Percentiles rank a stretch among this genome's conserved stretches.
Evolutionary conservation across 2,329 filamentous ascomycete species (phyloP).

Genomic region (Talaromyces rugulosus): DNA sequence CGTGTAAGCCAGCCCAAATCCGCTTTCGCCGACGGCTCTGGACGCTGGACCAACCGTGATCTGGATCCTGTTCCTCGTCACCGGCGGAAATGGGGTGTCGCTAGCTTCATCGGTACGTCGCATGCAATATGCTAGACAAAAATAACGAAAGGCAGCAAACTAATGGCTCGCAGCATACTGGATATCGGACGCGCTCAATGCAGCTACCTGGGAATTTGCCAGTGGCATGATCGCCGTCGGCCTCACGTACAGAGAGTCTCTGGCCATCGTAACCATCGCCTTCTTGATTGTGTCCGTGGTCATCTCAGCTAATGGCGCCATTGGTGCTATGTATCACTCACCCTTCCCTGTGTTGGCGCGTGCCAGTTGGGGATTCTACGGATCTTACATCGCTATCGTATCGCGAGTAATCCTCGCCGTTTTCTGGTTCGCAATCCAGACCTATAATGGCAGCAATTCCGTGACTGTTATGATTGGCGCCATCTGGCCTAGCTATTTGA

Average conservation of each 20-base stretch:
- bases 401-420: constrained; percentile 52
- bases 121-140: background rate
- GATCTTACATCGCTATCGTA: constrained; percentile 52
- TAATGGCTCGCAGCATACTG: constrained; percentile 39
- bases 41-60: background rate
- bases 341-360: constrained; percentile 55
- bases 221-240: constrained; percentile 49
- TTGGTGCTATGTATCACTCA: constrained; percentile 49
- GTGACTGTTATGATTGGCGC: constrained; percentile 51
- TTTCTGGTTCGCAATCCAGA: constrained; percentile 65
- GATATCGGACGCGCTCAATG: constrained; percentile 51
- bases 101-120: background rate
- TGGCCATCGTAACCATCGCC: constrained; percentile 47
- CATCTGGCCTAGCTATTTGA: constrained; percentile 44
- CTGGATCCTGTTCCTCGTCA: background rate
- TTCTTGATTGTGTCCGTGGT: constrained; percentile 55
- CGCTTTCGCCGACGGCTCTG: background rate
- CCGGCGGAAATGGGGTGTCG: background rate
- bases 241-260: constrained; percentile 50
- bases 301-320: constrained; percentile 58
- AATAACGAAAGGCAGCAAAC: background rate
- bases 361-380: constrained; percentile 56
- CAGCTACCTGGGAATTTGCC: constrained; percentile 53
- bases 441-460: constrained; percentile 57
- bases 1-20: background rate